Base-by-base conservation (phyloP, 345 rosid species). In the Excoecaria cochinchinensis region DNA sequence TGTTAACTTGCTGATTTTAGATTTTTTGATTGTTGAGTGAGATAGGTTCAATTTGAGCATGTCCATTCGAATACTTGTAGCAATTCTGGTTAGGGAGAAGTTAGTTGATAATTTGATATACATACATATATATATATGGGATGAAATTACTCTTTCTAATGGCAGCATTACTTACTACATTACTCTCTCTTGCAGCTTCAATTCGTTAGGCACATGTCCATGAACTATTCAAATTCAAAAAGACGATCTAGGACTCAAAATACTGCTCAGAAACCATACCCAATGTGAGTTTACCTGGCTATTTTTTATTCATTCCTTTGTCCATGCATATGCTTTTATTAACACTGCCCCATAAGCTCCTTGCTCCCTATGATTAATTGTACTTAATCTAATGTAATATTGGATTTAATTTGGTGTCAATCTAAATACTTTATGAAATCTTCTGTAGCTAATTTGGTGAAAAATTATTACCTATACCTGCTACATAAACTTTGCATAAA, bases 151-250 rank as follows among this genome's bases (percentile, higher is more conserved):
- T 10, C 57, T 52, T 52, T 52, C 9, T 5, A 44, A 44, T 44
- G 5, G 5, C n/a, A 52, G n/a, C 21, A 67, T 46, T 68, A 13
- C 47, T 46, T 68, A 13, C 47, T 69, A 11, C 39, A 6, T 6
- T 25, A 16, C 6, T 19, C 9, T 40, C 24, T 65, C 7, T 14
- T 65, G 77, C 77, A 74, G 77, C 70, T 74, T 64, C 70, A 64
- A 53, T 74, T 74, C 21, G 47, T 64, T 19, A 74, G 77, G 50
- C 71, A 74, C n/a, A 36, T 74, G 70, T 63, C 70, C 48, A 52
- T 74, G 24, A 74, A 53, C 51, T 74, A 51, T 74, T 38, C 70
- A 22, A 19, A 38, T 64, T 74, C 70, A 21, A 58, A 48, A 61
- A 63, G 61, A 65, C 50, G 22, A 22, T 55, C 40, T 38, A 51